phyloP scores from a whole-genome alignment of 768 basidiomycete species.

The Gyrodon lividus region DNA sequence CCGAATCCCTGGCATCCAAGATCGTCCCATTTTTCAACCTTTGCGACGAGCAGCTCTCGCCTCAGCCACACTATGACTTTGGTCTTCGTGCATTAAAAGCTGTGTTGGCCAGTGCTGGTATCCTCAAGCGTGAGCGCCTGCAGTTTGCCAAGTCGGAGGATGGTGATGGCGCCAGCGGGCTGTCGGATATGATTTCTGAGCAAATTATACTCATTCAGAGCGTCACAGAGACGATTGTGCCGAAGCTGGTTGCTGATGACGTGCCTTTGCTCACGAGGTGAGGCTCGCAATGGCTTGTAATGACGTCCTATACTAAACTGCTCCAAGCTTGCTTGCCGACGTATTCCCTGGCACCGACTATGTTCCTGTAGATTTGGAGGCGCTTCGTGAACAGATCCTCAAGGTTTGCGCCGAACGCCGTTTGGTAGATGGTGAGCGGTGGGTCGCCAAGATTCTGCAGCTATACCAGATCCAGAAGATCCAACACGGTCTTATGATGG shows the following conservation, averaged over 20 bases:
- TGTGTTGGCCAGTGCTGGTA: conserved; percentile 94
- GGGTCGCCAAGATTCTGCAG: conserved; percentile 95
- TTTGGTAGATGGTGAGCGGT: conserved; percentile 81
- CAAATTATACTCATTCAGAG: conserved; percentile 98
- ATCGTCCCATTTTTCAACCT: conserved; percentile 99
- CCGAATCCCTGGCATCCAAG: conserved; percentile 95
- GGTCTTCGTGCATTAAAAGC: conserved; percentile 97
- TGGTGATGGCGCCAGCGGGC: conserved; percentile 43
- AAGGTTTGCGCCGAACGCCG: conserved; percentile 86
- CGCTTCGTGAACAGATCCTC: conserved; percentile 79
- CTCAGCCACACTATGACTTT: conserved; percentile 98
- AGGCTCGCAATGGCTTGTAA: conserved; percentile 13
- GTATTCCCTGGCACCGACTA: conserved; percentile 98
- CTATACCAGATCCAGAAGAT: conserved; percentile 99
- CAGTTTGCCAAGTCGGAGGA: conserved; percentile 44
- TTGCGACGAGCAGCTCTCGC: conserved; percentile 94
- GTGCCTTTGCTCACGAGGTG: conserved; percentile 92
- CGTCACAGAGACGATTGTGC: conserved; percentile 97
- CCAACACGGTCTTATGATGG: conserved; percentile 99
- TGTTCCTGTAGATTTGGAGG: conserved; percentile 82
- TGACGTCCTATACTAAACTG: neutral
- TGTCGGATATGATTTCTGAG: conserved; percentile 78
- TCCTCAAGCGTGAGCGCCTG: conserved; percentile 90
- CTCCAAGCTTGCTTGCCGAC: conserved; percentile 79
- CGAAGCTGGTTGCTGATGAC: conserved; percentile 96